Evolutionary conservation across 805 yeast genomes (phyloP), one percentile per base, ranked within the genome.

Genomic region (Candida qinlingensis): DNA sequence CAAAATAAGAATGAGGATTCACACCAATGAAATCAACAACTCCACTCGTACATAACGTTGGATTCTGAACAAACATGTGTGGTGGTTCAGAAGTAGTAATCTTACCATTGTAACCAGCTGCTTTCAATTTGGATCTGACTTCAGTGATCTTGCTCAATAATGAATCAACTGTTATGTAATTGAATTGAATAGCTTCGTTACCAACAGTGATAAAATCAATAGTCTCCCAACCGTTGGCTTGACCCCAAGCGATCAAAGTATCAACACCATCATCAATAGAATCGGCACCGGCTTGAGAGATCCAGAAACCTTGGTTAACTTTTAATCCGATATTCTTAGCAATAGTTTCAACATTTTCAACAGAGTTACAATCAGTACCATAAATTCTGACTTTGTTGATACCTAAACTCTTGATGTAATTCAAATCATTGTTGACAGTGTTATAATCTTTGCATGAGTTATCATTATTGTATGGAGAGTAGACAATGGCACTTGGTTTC

Each of bases 81-180:
- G 97, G 94, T 47, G 96, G 96, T 66, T 91, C 97, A 48, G 96
- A 80, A 19, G 96, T 90, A 26, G 95, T 83, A 41, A 90, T 74
- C 47, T 69, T 61, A 45, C 97, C 97, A 8, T 72, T 67, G 69
- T 81, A 91, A 37, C 97, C 97, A 29, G 88, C 91, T 44, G 63
- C 67, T 48, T 68, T 61, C 48, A 91, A 75, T 52, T 67, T 67
- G 10, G 73, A 36, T 65, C 82, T 85, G 45, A 88, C 94, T 10
- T 79, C 67, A 1, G 79, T 48, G 53, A 89, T 84, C 67, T 87
- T 88, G 43, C 67, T 40, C 33, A 83, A 71, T 56, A 91, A 76
- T n/a, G 84, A 85, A 27, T 68, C 56, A 26, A 77, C 87, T 7
- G 87, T 61, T 58, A 77, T 71, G 67, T 69, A 87, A 9, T 81